These are phyloP conservation scores for Tympanopsis confertula DNA, from an alignment of 2,329 filamentous ascomycete genomes.

Conservation along the genomic window DNA sequence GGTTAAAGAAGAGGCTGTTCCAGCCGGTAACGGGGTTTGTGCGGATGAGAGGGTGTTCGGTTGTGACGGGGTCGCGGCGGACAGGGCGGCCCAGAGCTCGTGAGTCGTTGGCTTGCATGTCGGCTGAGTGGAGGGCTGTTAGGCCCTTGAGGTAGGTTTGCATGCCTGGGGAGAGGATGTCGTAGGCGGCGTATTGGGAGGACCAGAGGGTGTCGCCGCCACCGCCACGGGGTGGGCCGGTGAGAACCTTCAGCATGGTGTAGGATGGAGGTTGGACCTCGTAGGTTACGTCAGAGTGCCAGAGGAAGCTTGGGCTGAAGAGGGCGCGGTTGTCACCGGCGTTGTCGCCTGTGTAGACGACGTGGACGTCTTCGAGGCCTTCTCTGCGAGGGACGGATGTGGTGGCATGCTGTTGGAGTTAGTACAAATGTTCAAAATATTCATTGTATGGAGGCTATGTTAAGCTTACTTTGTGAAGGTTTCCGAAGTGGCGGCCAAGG, in stretches of 20 bases:
- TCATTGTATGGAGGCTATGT: too few species aligned
- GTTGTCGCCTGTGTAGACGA: slow-evolving; percentile 33
- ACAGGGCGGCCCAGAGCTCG: slow-evolving; percentile 53
- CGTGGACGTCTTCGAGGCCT: slow-evolving; percentile 37
- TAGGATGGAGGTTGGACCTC: slow-evolving; percentile 55
- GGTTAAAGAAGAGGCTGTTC: slow-evolving; percentile 65
- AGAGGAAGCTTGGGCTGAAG: slow-evolving; percentile 42
- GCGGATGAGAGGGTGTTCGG: slow-evolving; percentile 56
- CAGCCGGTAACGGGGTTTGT: slow-evolving; percentile 64
- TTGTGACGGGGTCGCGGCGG: slow-evolving; percentile 52
- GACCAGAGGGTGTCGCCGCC: slow-evolving; percentile 68
- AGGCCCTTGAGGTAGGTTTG: slow-evolving; percentile 59
- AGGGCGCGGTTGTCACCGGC: slow-evolving; percentile 31
- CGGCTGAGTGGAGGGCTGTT: slow-evolving; percentile 52
- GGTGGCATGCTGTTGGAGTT: slow-evolving; percentile 40
- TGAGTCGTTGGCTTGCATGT: too few species aligned
- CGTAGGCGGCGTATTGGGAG: slow-evolving; percentile 59
- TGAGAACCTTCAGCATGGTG: slow-evolving; percentile 37
- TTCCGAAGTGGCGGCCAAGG: slow-evolving; percentile 50
- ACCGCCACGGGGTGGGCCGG: slow-evolving; percentile 41
- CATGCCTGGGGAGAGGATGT: slow-evolving; percentile 61
- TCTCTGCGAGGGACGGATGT: slow-evolving; percentile 47
- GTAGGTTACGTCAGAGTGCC: slow-evolving; percentile 56
- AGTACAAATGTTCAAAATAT: too few species aligned
- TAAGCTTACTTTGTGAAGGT: too few species aligned